These are phyloP conservation scores for Handroanthus guayacan DNA, from an alignment of 257 asterid species.

Conservation along the genomic window DNA sequence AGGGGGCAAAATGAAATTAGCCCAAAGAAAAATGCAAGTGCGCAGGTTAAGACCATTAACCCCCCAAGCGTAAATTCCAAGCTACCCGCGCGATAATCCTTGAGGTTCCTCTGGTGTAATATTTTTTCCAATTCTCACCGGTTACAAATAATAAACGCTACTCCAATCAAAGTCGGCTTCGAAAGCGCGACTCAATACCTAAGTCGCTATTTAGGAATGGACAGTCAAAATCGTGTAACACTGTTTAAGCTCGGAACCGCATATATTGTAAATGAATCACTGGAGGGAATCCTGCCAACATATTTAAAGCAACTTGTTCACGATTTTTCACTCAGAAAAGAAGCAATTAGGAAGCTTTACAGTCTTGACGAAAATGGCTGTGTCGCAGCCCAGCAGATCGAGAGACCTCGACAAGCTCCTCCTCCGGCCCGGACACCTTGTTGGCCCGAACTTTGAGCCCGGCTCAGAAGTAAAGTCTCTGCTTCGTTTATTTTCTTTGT, in stretches of 20 bases:
- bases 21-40: background rate
- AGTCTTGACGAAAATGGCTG: slow-evolving; percentile 56
- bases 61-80: slow-evolving; percentile 51
- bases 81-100: slow-evolving; percentile 39
- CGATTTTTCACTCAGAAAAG: slow-evolving; percentile 6
- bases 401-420: slow-evolving; percentile 98
- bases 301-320: slow-evolving; percentile 39
- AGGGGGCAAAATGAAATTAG: background rate
- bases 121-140: background rate
- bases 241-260: slow-evolving; percentile 4
- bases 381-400: slow-evolving; percentile 82
- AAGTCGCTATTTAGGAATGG: background rate
- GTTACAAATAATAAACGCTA: too few species aligned
- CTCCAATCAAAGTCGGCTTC: slow-evolving; percentile 16
- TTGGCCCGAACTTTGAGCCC: slow-evolving; percentile 77
- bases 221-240: background rate
- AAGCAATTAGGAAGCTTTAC: slow-evolving; percentile 21
- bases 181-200: background rate
- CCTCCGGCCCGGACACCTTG: slow-evolving; percentile 84
- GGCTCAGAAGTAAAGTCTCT: slow-evolving; percentile 62
- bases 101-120: slow-evolving; percentile 16
- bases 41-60: slow-evolving; percentile 16
- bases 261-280: slow-evolving; percentile 25
- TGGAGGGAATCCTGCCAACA: slow-evolving; percentile 36
- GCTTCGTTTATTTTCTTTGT: background rate